These are phyloP conservation scores for Insectozyma bohioensis DNA, from an alignment of 1,139 yeast species.

Conservation along the genomic window DNA sequence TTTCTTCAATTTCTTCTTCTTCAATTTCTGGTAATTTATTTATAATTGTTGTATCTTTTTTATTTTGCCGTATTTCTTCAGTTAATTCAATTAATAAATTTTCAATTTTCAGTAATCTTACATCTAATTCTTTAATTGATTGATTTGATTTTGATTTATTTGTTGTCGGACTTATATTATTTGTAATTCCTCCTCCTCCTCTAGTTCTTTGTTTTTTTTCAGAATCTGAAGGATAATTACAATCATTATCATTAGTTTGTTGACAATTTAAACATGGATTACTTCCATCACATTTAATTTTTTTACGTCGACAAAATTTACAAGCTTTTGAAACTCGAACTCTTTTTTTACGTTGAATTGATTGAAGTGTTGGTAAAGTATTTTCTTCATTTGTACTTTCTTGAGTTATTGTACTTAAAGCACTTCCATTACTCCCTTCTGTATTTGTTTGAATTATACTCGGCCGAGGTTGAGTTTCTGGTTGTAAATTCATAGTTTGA, in stretches of 20 bases:
- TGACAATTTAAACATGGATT: conserved; percentile 45
- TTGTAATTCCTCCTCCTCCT: too few relatives aligned
- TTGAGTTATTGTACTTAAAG: conserved; percentile 8
- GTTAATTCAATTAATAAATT: conserved; percentile 9
- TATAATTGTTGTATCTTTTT: not conserved
- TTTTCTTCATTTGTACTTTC: conserved; percentile 7
- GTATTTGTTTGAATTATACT: not conserved
- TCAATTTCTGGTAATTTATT: not conserved
- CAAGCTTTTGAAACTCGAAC: conserved; percentile 50
- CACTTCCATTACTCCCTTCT: conserved; percentile 5
- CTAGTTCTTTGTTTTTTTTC: conserved; percentile 16
- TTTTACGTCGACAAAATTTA: conserved; percentile 48
- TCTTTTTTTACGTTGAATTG: conserved; percentile 5
- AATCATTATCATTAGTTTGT: conserved; percentile 22
- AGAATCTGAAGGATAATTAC: conserved; percentile 27
- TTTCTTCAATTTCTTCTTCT: conserved; percentile 9
- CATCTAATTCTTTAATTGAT: conserved; percentile 9
- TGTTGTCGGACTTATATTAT: conserved; percentile 1
- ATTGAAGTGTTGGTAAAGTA: not conserved
- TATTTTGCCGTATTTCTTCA: conserved; percentile 9
- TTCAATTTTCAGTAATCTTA: conserved; percentile 10
- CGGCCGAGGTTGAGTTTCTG: not conserved
- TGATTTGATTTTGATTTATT: conserved; percentile 2
- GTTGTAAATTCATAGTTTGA: not conserved
- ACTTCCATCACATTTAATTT: conserved; percentile 50